phyloP scores from a whole-genome alignment of 2,329 filamentous ascomycete genomes.

The Plectosphaerella sp. region DNA sequence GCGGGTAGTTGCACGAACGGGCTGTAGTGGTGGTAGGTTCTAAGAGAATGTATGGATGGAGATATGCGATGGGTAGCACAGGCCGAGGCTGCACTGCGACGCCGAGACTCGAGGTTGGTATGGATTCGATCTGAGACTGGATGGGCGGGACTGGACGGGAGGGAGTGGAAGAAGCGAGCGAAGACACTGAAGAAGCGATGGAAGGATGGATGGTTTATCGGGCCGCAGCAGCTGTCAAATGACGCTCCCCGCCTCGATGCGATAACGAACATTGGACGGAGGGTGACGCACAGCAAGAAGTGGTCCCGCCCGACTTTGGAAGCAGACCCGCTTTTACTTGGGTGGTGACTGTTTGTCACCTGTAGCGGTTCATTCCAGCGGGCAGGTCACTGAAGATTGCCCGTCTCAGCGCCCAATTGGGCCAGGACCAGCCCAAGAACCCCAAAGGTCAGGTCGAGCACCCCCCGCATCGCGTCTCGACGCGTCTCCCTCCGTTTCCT shows the following conservation, averaged over 20 bases:
- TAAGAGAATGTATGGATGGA: constrained; percentile 3
- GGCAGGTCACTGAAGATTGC: too few species aligned
- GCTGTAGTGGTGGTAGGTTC: constrained; percentile 1
- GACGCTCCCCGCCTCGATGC: not conserved
- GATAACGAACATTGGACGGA: not conserved
- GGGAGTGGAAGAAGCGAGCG: not conserved
- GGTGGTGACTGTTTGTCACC: too few species aligned
- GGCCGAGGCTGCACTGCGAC: not conserved
- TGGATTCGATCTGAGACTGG: too few species aligned
- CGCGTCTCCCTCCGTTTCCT: not conserved
- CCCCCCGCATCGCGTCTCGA: constrained; percentile 10
- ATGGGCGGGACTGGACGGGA: not conserved
- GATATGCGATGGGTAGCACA: constrained; percentile 4
- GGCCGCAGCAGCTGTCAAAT: not conserved
- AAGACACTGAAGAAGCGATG: not conserved
- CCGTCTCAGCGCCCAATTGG: too few species aligned
- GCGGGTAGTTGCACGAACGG: not conserved
- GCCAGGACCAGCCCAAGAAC: not conserved
- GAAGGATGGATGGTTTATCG: not conserved
- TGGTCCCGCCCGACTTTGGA: too few species aligned
- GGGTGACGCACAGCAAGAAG: not conserved
- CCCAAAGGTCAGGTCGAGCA: not conserved
- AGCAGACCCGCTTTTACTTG: too few species aligned
- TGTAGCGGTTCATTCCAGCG: too few species aligned
- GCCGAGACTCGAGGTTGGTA: not conserved